Evolutionary conservation across 176 grass and related monocot species (phyloP).

Genomic region (Cenchrus purpureus): DNA sequence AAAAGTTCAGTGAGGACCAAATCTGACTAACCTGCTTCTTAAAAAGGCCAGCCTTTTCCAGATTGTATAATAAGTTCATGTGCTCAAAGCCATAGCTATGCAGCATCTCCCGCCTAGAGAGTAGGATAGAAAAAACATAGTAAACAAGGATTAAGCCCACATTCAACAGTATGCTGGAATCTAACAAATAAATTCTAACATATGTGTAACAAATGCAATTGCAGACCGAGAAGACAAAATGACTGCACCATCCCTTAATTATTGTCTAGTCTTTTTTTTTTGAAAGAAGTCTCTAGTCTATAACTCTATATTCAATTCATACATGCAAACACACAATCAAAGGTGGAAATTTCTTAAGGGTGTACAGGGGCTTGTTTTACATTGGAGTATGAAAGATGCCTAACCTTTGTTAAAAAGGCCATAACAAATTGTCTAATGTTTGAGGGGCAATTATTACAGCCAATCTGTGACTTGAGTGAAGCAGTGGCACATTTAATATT

Average conservation of each 20-base stretch:
- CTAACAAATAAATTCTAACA: constrained; percentile 9
- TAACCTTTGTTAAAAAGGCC: neutral
- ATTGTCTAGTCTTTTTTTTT: too few species aligned
- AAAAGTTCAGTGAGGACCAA: constrained; percentile 4
- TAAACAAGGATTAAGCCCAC: neutral
- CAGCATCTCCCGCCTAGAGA: constrained; percentile 82
- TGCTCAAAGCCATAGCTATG: constrained; percentile 98
- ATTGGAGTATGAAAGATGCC: neutral
- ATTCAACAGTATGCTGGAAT: neutral
- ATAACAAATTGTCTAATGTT: neutral
- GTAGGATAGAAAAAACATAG: constrained; percentile 15
- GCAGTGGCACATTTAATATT: neutral
- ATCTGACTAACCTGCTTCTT: constrained; percentile 78
- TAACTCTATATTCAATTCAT: neutral
- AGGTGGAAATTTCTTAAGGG: neutral
- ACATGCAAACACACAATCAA: neutral
- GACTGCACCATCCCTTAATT: too few species aligned
- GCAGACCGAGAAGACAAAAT: neutral
- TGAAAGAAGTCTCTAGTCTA: too few species aligned
- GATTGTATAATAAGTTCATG: constrained; percentile 83
- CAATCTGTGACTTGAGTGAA: neutral
- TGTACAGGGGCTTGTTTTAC: neutral
- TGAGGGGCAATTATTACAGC: neutral
- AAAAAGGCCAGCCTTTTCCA: constrained; percentile 87
- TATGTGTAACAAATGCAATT: neutral